phyloP scores from a whole-genome alignment of 179 eudicot species.

The Silene vulgaris region DNA sequence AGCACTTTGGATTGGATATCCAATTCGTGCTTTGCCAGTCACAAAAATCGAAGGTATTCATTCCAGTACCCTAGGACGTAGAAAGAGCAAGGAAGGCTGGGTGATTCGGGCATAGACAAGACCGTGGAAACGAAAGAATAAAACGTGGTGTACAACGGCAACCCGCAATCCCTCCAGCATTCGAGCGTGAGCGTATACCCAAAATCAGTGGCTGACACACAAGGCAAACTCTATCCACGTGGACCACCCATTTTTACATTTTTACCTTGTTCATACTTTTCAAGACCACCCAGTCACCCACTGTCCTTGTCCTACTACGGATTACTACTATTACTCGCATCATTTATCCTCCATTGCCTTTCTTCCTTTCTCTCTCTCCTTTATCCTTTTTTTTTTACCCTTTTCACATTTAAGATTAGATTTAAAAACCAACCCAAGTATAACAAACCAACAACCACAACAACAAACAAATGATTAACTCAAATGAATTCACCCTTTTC shows the following conservation, averaged over 20 bases:
- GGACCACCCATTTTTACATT: slow-evolving; percentile 22
- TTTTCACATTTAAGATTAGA: not conserved
- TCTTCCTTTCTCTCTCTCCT: not conserved
- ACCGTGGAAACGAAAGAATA: slow-evolving; percentile 34
- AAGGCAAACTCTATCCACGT: slow-evolving; percentile 38
- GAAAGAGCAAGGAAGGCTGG: too few species aligned
- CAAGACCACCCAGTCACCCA: not conserved
- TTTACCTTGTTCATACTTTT: not conserved
- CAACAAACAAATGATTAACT: not conserved
- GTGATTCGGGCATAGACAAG: not conserved
- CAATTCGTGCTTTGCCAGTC: too few species aligned
- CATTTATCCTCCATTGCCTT: not conserved
- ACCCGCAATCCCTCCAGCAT: slow-evolving; percentile 30
- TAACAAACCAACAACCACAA: not conserved
- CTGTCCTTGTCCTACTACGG: not conserved
- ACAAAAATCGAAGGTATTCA: too few species aligned
- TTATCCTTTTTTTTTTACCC: not conserved
- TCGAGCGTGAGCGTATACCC: slow-evolving; percentile 17
- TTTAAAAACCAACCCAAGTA: not conserved
- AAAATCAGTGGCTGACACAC: slow-evolving; percentile 19
- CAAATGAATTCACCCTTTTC: slow-evolving; percentile 19
- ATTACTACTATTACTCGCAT: not conserved
- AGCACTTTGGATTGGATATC: too few species aligned
- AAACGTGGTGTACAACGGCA: slow-evolving; percentile 38
- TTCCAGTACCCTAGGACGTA: too few species aligned